A percentile compares a stretch with the other conserved stretches of the same genome.
These are phyloP conservation scores for Beta macrorhiza DNA, from an alignment of 179 eudicot species.

Conservation along the genomic window DNA sequence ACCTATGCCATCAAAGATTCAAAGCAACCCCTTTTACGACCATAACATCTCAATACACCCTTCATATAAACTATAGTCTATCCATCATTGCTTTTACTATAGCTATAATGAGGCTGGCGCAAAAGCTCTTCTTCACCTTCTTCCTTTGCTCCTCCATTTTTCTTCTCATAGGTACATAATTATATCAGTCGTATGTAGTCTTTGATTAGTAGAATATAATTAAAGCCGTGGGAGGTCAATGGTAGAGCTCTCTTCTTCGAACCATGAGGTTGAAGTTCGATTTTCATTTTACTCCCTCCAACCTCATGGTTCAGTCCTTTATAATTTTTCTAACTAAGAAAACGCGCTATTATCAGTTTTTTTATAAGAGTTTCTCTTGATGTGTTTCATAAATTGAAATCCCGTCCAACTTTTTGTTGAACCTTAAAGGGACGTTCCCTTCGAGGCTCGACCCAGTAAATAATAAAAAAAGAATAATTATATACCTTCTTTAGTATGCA, in stretches of 20 bases:
- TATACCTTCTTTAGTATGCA: too few relatives aligned
- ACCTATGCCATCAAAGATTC: slow-evolving; percentile 12
- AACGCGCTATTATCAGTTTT: too few relatives aligned
- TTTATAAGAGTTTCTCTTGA: too few relatives aligned
- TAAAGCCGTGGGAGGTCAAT: background rate
- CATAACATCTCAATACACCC: slow-evolving; percentile 1
- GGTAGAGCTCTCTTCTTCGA: background rate
- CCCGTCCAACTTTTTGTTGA: too few relatives aligned
- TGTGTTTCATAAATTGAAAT: too few relatives aligned
- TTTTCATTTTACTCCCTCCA: too few relatives aligned
- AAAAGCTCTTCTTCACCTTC: slow-evolving; percentile 20
- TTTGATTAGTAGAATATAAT: background rate
- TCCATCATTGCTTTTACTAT: background rate
- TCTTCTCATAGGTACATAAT: slow-evolving; percentile 13
- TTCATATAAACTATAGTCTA: background rate
- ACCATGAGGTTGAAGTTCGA: background rate
- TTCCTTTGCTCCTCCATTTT: slow-evolving; percentile 16
- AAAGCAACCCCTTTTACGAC: slow-evolving; percentile 15
- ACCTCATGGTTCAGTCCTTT: too few relatives aligned
- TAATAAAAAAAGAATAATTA: too few relatives aligned
- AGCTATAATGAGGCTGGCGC: slow-evolving; percentile 1
- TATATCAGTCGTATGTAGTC: background rate
- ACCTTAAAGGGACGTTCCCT: too few relatives aligned
- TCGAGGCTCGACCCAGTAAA: too few relatives aligned
- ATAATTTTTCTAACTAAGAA: too few relatives aligned